These are phyloP conservation scores for Pueraria montana DNA, from an alignment of 306 rosid species.

Conservation along the genomic window DNA sequence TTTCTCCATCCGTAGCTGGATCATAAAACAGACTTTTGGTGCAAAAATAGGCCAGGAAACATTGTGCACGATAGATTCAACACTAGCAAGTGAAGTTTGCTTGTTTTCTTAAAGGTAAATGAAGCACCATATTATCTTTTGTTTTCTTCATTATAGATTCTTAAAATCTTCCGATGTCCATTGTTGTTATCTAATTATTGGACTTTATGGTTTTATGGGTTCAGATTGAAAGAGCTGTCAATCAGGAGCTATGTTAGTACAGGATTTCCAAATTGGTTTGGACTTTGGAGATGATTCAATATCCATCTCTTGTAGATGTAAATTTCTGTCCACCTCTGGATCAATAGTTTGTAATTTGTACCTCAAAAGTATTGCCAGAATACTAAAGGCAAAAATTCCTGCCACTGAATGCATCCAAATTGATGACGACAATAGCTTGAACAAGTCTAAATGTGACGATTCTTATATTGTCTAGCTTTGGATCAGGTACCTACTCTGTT, in stretches of 20 bases:
- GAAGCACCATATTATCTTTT: not conserved
- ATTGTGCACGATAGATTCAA: no score
- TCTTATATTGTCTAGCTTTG: not conserved
- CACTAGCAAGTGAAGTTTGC: no score
- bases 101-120: not conserved
- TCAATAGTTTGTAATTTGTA: not conserved
- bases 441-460: not conserved
- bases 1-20: no score
- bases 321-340: not conserved
- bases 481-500: not conserved
- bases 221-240: not conserved
- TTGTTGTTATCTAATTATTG: not conserved
- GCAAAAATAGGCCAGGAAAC: no score
- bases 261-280: not conserved
- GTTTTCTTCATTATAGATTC: not conserved
- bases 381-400: not conserved
- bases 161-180: not conserved
- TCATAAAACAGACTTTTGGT: no score
- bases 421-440: not conserved
- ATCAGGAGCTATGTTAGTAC: not conserved
- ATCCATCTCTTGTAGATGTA: not conserved
- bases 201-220: not conserved
- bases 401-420: not conserved
- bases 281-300: not conserved
- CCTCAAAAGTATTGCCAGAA: not conserved